These are phyloP conservation scores for Rosa lucieae DNA, from an alignment of 306 rosid genomes.

Conservation along the genomic window DNA sequence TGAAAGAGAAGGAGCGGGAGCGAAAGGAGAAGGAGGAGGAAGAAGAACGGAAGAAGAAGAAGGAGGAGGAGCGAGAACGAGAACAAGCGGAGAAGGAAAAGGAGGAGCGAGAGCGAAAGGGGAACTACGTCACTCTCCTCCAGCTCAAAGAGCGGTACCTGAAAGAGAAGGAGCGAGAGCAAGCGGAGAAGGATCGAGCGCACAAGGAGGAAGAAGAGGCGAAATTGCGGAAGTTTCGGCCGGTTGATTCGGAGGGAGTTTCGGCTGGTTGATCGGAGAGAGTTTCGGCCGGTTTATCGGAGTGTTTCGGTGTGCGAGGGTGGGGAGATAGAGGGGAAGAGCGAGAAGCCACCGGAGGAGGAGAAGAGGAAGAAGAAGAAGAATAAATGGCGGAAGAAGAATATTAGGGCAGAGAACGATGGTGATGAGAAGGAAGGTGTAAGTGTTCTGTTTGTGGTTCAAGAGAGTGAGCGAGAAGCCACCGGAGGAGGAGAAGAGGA, in stretches of 20 bases:
- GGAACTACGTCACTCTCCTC: too few species aligned
- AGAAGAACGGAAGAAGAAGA: not conserved
- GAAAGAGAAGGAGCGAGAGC: not conserved
- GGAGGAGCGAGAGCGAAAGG: too few species aligned
- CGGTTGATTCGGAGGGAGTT: not conserved
- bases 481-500: conserved; percentile 7
- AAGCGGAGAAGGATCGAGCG: conserved; percentile 3
- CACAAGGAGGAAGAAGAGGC: conserved; percentile 14
- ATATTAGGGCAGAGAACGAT: not conserved
- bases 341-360: conserved; percentile 10
- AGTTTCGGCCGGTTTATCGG: not conserved
- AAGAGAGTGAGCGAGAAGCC: not conserved
- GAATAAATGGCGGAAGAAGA: not conserved
- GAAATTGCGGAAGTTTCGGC: not conserved
- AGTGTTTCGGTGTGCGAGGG: conserved; percentile 8
- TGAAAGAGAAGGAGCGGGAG: conserved; percentile 30
- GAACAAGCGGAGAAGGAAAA: not conserved
- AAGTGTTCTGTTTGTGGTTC: not conserved
- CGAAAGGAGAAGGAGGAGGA: conserved; percentile 19
- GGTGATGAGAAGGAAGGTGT: conserved; percentile 16
- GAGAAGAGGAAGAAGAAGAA: not conserved
- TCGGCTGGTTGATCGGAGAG: not conserved
- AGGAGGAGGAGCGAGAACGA: not conserved
- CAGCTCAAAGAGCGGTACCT: too few species aligned
- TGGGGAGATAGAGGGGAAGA: conserved; percentile 11